These are phyloP conservation scores for Aspergillus avenaceus DNA, from an alignment of 495 filamentous ascomycete species.

Conservation along the genomic window DNA sequence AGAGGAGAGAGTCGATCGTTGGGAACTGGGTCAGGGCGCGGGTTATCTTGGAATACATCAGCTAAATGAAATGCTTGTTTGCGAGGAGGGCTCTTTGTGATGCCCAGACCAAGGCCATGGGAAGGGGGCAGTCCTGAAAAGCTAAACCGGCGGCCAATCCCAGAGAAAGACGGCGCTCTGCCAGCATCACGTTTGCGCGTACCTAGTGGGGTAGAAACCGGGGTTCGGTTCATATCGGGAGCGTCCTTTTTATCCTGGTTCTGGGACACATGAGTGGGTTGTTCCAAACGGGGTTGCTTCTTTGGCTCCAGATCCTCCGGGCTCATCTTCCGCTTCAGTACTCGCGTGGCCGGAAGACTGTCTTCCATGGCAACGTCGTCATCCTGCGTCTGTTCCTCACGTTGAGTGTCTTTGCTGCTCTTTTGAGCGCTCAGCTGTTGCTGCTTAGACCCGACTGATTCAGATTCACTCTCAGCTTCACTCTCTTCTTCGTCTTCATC, in stretches of 20 bases:
- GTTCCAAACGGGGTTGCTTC: conserved; percentile 26
- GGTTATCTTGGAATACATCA: conserved; percentile 8
- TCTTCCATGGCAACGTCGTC: background rate
- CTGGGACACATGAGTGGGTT: conserved; percentile 4
- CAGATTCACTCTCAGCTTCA: background rate
- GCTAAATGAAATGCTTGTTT: conserved; percentile 4
- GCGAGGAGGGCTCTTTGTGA: conserved; percentile 24
- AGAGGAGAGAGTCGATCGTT: background rate
- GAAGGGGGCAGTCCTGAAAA: conserved; percentile 9
- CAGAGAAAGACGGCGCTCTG: conserved; percentile 21
- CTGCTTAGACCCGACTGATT: no score
- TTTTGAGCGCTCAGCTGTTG: no score
- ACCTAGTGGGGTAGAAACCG: conserved; percentile 9
- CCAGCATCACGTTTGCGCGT: conserved; percentile 9
- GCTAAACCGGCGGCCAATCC: conserved; percentile 16
- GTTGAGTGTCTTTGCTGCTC: no score
- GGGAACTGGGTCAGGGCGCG: background rate
- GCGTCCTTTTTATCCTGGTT: background rate
- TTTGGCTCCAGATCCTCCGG: conserved; percentile 11
- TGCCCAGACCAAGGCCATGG: conserved; percentile 27
- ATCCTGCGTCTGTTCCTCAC: background rate
- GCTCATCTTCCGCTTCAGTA: conserved; percentile 28
- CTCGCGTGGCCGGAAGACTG: background rate
- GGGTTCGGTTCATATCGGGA: background rate
- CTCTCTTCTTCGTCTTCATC: background rate